Conservation (phyloP, 2,329 filamentous ascomycete genomes). For the Acephala macrosclerotiorum region DNA sequence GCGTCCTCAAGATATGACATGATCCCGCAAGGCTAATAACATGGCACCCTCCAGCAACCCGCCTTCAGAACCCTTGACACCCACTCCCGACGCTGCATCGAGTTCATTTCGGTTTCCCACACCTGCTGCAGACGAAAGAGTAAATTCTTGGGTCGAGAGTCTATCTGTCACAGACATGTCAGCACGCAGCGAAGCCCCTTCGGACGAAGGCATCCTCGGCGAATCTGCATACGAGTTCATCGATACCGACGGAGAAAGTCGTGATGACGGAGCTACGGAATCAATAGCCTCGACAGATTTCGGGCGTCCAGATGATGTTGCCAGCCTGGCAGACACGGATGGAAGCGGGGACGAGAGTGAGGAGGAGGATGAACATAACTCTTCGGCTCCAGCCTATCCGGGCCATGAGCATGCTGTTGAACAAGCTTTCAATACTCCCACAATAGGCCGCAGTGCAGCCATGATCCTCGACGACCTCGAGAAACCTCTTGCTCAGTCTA, state of each 20-base stretch:
- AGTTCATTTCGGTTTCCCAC: conserved; percentile 37
- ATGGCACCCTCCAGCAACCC: conserved; percentile 40
- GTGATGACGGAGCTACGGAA: conserved; percentile 44
- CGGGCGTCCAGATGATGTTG: conserved; percentile 44
- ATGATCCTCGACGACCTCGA: conserved; percentile 40
- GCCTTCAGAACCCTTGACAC: conserved; percentile 26
- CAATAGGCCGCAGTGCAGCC: conserved; percentile 41
- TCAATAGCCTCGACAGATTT: conserved; percentile 46
- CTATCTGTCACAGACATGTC: conserved; percentile 40
- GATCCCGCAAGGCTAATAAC: conserved; percentile 42
- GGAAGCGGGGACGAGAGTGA: conserved; percentile 43
- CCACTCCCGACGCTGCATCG: conserved; percentile 26
- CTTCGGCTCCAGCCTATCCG: conserved; percentile 33
- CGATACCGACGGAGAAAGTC: conserved; percentile 45
- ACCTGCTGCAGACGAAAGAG: conserved; percentile 38
- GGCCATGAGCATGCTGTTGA: conserved; percentile 38
- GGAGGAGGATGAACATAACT: conserved; percentile 36
- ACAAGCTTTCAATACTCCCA: conserved; percentile 42
- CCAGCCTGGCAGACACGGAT: conserved; percentile 46
- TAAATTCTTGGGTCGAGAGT: conserved; percentile 41
- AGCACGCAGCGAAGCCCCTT: conserved; percentile 36
- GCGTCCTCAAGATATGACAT: conserved; percentile 32
- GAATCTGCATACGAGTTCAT: conserved; percentile 46
- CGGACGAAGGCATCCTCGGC: conserved; percentile 42
- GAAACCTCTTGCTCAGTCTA: conserved; percentile 45